These are phyloP conservation scores for Stagonosporopsis cucurbitacearum DNA, from an alignment of 2,329 filamentous ascomycete species.

Conservation along the genomic window DNA sequence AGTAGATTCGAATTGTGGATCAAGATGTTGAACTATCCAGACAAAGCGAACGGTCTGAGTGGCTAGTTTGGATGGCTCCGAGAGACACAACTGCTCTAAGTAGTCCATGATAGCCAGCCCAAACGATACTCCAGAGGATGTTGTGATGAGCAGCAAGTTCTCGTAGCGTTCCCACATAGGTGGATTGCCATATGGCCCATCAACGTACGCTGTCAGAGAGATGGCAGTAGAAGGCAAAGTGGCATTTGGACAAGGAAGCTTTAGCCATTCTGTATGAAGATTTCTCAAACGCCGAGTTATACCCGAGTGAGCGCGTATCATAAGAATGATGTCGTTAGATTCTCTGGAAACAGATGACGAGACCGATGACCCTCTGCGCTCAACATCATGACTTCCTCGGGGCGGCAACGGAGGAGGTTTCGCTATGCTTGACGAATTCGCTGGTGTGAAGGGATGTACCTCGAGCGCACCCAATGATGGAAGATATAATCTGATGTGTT, in stretches of 20 bases:
- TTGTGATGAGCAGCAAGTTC: constrained; percentile 29
- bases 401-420: constrained; percentile 19
- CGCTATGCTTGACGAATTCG: constrained; percentile 30
- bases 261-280: constrained; percentile 34
- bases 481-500: constrained; percentile 38
- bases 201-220: constrained; percentile 33
- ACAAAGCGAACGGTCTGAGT: constrained; percentile 28
- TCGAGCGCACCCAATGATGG: constrained; percentile 35
- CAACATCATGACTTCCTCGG: constrained; percentile 22
- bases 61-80: neutral
- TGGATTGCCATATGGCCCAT: constrained; percentile 35
- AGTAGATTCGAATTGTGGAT: constrained; percentile 33
- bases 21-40: constrained; percentile 34
- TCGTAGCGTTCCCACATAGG: constrained; percentile 35
- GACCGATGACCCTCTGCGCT: constrained; percentile 9
- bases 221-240: constrained; percentile 17
- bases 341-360: neutral
- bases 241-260: constrained; percentile 37
- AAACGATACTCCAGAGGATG: constrained; percentile 38
- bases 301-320: constrained; percentile 31
- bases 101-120: constrained; percentile 35
- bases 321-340: constrained; percentile 32
- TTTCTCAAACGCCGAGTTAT: constrained; percentile 32
- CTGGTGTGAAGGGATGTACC: constrained; percentile 40
- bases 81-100: constrained; percentile 30